phyloP scores from a whole-genome alignment of 352 stramenopile species.

The Pythium sukuiense region DNA sequence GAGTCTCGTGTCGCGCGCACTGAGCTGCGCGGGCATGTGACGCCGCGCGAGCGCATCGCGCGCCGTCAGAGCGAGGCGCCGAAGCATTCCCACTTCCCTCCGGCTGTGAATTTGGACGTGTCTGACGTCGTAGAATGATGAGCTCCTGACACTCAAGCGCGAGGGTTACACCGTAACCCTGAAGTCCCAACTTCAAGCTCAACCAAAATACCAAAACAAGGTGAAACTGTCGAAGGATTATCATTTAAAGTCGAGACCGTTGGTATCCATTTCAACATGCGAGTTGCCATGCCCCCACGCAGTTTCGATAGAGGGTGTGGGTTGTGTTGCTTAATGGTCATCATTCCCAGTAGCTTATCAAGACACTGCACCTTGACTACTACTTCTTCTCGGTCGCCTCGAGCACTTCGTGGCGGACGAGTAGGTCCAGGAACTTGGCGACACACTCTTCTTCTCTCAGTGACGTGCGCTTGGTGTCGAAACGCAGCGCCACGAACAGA shows the following conservation, averaged over 20 bases:
- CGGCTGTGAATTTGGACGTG: background rate
- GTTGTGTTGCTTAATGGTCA: too few species aligned
- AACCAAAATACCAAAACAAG: conserved; percentile 13
- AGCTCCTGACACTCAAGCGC: background rate
- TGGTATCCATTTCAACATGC: too few species aligned
- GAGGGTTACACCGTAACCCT: conserved; percentile 7
- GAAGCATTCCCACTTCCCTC: conserved; percentile 6
- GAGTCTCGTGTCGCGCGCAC: conserved; percentile 36
- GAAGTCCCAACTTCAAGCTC: conserved; percentile 11
- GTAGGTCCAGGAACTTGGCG: conserved; percentile 46
- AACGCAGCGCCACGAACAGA: conserved; percentile 56
- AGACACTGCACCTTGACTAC: conserved; percentile 11
- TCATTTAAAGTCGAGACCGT: too few species aligned
- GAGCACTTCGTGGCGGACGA: conserved; percentile 27
- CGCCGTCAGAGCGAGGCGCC: conserved; percentile 18
- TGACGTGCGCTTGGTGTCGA: conserved; percentile 41
- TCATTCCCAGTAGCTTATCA: background rate
- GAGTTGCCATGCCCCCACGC: background rate
- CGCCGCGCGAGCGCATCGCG: conserved; percentile 18
- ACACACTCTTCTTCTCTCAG: conserved; percentile 48
- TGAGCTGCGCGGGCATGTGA: conserved; percentile 19
- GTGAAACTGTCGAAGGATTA: background rate
- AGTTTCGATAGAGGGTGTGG: too few species aligned
- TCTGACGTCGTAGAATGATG: background rate
- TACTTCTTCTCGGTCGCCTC: conserved; percentile 25